Conservation (phyloP, 495 filamentous ascomycete species). For the Rhypophila decipiens region DNA sequence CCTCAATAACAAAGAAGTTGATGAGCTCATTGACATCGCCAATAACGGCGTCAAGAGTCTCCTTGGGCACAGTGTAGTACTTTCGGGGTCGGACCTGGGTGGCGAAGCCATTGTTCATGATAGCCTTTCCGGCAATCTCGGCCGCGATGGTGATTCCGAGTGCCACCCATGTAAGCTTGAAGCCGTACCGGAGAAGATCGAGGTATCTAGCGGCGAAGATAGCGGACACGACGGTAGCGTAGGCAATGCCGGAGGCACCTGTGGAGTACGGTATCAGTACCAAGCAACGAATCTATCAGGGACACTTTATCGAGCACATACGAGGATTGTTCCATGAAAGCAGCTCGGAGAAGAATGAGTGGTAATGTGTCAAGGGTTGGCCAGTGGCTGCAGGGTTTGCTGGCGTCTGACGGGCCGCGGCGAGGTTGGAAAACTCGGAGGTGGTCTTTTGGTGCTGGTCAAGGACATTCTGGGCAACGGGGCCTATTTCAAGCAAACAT, state of each 20-base stretch:
- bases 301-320: slow-evolving; percentile 18
- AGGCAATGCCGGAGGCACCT: slow-evolving; percentile 83
- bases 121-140: slow-evolving; percentile 69
- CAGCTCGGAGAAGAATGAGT: slow-evolving; percentile 89
- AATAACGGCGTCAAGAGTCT: slow-evolving; percentile 69
- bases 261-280: slow-evolving; percentile 25
- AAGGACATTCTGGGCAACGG: slow-evolving; percentile 71
- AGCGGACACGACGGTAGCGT: slow-evolving; percentile 60
- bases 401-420: slow-evolving; percentile 62
- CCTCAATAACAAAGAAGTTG: slow-evolving; percentile 97
- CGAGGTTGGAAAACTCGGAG: slow-evolving; percentile 69
- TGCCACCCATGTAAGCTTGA: slow-evolving; percentile 73
- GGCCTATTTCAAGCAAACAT: slow-evolving; percentile 42
- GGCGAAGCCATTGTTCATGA: slow-evolving; percentile 71
- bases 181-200: slow-evolving; percentile 76
- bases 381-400: slow-evolving; percentile 66
- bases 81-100: slow-evolving; percentile 81
- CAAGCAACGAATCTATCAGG: background rate
- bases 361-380: slow-evolving; percentile 90
- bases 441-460: slow-evolving; percentile 64
- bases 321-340: slow-evolving; percentile 57
- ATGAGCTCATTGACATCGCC: slow-evolving; percentile 86
- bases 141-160: slow-evolving; percentile 61
- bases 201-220: slow-evolving; percentile 91
- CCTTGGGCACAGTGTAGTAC: slow-evolving; percentile 87